phyloP scores from a whole-genome alignment of 2,329 filamentous ascomycete genomes.

The Colletotrichum aenigma region DNA sequence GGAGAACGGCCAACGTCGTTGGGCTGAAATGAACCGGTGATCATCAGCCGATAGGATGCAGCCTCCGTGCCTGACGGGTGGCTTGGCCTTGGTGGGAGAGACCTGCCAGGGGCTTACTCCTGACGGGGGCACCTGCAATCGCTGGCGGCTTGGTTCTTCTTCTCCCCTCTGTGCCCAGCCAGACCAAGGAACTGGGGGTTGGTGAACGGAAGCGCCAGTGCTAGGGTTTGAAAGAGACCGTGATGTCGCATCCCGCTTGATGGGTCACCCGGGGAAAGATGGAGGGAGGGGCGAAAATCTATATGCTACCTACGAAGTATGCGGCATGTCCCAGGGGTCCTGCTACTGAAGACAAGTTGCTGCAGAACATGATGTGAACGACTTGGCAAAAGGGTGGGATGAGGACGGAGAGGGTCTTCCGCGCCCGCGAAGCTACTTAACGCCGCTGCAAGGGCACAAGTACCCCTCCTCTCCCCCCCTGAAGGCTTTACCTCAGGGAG shows the following conservation, averaged over 20 bases:
- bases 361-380: background rate
- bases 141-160: background rate
- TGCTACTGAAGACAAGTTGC: background rate
- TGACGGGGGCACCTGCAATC: background rate
- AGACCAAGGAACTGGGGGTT: background rate
- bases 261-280: constrained; percentile 6
- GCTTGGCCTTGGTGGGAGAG: background rate
- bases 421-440: background rate
- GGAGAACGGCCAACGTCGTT: background rate
- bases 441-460: background rate
- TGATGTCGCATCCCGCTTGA: constrained; percentile 12
- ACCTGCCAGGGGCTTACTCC: background rate
- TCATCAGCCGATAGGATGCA: constrained; percentile 1
- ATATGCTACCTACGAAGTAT: background rate
- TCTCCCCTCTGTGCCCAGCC: background rate
- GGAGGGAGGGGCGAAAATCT: background rate
- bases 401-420: background rate
- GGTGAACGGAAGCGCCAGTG: background rate
- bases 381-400: background rate
- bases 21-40: constrained; percentile 16
- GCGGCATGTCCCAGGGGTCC: background rate
- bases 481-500: background rate
- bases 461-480: background rate
- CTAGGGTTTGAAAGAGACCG: background rate
- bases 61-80: constrained; percentile 9